These are phyloP conservation scores for Vinca minor DNA, from an alignment of 257 asterid species.

Conservation along the genomic window DNA sequence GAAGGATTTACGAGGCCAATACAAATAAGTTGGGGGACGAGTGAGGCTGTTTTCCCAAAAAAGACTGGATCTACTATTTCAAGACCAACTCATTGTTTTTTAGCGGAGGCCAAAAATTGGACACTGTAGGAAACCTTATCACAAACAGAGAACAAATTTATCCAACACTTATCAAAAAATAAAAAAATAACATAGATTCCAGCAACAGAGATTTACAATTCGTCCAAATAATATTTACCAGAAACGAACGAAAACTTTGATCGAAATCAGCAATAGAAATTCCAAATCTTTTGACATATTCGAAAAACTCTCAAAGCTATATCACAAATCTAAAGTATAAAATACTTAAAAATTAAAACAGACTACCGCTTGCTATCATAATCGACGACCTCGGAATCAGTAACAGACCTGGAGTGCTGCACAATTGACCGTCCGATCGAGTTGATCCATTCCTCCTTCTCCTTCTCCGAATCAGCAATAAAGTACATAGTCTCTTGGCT, in stretches of 20 bases:
- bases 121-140: no score
- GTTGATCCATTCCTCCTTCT: constrained; percentile 91
- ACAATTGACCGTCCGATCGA: constrained; percentile 78
- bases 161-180: background rate
- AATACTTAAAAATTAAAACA: background rate
- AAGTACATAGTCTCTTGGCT: constrained; percentile 77
- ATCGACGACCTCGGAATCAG: constrained; percentile 72
- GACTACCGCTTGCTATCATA: constrained; percentile 47
- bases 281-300: constrained; percentile 5
- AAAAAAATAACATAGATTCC: background rate
- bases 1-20: no score
- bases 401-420: constrained; percentile 82
- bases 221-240: background rate
- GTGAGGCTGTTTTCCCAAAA: no score
- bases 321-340: background rate
- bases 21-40: no score
- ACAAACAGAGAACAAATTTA: no score
- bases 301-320: background rate
- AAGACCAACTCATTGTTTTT: no score
- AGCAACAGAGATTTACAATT: background rate
- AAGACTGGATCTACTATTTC: no score
- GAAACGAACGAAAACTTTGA: background rate
- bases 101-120: no score
- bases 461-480: constrained; percentile 80
- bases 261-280: background rate